Conservation (phyloP, 192 early-diverging fungal species). For the Allomyces arbusculus region DNA sequence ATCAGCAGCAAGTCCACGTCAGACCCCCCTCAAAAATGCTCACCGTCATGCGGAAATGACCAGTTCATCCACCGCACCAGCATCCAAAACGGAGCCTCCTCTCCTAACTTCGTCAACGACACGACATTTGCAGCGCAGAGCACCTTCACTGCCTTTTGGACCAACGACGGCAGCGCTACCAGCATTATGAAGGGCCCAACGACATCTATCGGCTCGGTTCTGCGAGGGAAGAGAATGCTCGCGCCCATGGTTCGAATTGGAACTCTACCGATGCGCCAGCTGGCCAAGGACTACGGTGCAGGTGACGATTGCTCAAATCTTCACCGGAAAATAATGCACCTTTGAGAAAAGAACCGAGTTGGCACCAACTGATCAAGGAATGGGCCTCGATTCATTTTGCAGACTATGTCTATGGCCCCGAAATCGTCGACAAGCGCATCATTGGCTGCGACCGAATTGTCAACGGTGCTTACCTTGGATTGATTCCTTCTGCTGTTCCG, state of each 20-base stretch:
- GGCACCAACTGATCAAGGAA: too few species aligned
- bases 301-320: constrained; percentile 13
- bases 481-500: background rate
- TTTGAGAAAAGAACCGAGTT: background rate
- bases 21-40: too few species aligned
- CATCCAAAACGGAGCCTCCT: too few species aligned
- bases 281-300: constrained; percentile 77
- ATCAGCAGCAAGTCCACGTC: too few species aligned
- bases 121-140: too few species aligned
- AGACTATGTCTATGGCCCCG: constrained; percentile 78
- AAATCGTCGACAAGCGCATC: constrained; percentile 74
- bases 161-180: too few species aligned
- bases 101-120: too few species aligned
- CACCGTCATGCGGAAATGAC: too few species aligned
- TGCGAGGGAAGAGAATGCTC: constrained; percentile 40
- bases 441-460: constrained; percentile 47
- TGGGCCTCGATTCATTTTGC: background rate
- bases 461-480: constrained; percentile 31
- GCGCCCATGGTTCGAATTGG: constrained; percentile 96
- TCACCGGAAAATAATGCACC: background rate
- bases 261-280: constrained; percentile 67
- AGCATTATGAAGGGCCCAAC: too few species aligned
- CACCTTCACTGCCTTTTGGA: too few species aligned
- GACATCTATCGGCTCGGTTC: background rate
- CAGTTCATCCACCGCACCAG: too few species aligned